Conservation (phyloP, 1,284 basidiomycete species). For the Leccinum ponderosum region DNA sequence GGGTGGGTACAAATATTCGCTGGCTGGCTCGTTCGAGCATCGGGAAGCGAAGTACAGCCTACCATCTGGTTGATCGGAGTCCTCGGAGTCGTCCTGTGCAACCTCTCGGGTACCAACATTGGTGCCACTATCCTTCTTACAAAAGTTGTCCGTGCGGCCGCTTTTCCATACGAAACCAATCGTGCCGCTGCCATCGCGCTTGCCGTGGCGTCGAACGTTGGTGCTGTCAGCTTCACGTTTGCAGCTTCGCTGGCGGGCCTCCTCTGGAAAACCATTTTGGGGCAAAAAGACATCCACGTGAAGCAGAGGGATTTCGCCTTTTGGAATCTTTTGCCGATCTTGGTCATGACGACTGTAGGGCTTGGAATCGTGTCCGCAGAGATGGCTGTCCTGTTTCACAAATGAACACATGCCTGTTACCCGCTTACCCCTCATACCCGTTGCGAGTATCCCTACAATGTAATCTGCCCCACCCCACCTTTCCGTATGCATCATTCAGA, state of each 20-base stretch:
- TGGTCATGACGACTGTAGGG: slow-evolving; percentile 53
- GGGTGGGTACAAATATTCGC: slow-evolving; percentile 95
- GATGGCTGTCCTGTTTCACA: slow-evolving; percentile 55
- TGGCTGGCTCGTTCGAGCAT: slow-evolving; percentile 61
- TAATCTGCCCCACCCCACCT: neutral
- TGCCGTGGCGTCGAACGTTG: slow-evolving; percentile 88
- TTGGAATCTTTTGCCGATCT: slow-evolving; percentile 67
- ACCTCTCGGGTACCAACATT: slow-evolving; percentile 92
- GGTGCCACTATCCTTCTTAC: slow-evolving; percentile 92
- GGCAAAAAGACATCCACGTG: slow-evolving; percentile 78
- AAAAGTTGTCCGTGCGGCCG: slow-evolving; percentile 43
- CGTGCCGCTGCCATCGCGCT: slow-evolving; percentile 57
- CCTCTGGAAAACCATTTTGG: slow-evolving; percentile 82
- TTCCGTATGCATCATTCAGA: neutral
- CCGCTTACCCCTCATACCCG: neutral
- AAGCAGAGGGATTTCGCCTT: slow-evolving; percentile 66
- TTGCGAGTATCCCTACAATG: neutral
- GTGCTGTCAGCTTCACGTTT: slow-evolving; percentile 91
- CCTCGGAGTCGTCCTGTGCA: slow-evolving; percentile 78
- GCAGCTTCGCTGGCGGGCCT: slow-evolving; percentile 89
- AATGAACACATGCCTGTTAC: neutral
- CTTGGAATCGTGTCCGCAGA: slow-evolving; percentile 62
- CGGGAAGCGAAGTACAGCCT: slow-evolving; percentile 45
- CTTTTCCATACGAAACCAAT: slow-evolving; percentile 21
- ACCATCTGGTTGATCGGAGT: slow-evolving; percentile 58